Percentiles rank a stretch among this genome's conserved stretches.
Evolutionary conservation across 2,329 filamentous ascomycete genomes (phyloP).

Genomic region (Sordariomycetes sp.): DNA sequence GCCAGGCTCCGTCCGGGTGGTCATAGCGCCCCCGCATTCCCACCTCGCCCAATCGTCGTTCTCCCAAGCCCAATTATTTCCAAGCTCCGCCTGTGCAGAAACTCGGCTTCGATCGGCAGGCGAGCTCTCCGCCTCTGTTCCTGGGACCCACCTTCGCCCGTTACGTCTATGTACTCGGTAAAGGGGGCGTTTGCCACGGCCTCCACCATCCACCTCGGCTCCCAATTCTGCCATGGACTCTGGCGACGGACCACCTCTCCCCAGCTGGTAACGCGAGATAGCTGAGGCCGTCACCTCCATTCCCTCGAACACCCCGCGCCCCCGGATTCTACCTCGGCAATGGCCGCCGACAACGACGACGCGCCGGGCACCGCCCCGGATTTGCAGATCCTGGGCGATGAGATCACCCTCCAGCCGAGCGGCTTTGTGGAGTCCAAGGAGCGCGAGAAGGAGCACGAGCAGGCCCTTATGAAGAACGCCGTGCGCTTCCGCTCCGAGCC

Average conservation of each 20-base stretch:
- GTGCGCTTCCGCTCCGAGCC: slow-evolving; percentile 70
- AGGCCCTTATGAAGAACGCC: slow-evolving; percentile 70
- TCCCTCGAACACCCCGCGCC: neutral
- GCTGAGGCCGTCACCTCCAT: neutral
- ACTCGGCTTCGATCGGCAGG: neutral
- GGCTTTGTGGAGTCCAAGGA: slow-evolving; percentile 45
- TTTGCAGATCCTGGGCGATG: slow-evolving; percentile 64
- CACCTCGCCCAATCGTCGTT: too few relatives aligned
- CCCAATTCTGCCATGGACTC: neutral
- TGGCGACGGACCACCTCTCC: neutral
- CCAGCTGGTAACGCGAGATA: neutral
- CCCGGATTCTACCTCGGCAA: neutral
- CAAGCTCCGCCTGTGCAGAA: neutral
- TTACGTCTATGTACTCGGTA: too few relatives aligned
- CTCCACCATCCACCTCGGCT: neutral
- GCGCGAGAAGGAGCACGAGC: slow-evolving; percentile 54
- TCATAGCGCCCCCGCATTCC: neutral
- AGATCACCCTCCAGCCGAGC: slow-evolving; percentile 64
- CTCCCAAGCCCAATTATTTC: neutral
- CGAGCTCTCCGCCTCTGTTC: neutral
- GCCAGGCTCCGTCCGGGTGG: too few relatives aligned
- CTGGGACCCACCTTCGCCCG: neutral
- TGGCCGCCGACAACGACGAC: slow-evolving; percentile 2
- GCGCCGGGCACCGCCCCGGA: slow-evolving; percentile 48
- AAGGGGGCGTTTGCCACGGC: neutral